phyloP scores from a whole-genome alignment of 2,329 filamentous ascomycete genomes.

The Cryphonectria nitschkei region DNA sequence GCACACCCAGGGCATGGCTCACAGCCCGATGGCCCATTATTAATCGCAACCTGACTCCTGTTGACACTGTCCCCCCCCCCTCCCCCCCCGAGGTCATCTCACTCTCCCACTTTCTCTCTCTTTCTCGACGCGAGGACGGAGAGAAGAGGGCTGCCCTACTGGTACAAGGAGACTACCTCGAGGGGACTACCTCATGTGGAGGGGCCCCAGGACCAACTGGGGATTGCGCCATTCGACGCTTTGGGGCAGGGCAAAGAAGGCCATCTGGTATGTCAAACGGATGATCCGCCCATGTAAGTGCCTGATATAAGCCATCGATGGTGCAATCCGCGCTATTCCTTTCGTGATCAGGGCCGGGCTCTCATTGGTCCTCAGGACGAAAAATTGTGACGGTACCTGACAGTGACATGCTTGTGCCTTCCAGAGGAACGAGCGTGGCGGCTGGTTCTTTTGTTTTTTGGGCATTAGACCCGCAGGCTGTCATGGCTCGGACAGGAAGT shows the following conservation, averaged over 20 bases:
- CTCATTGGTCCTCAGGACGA: conserved; percentile 21
- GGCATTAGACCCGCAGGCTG: conserved; percentile 17
- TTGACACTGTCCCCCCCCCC: neutral
- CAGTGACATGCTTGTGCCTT: conserved; percentile 20
- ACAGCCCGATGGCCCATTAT: conserved; percentile 6
- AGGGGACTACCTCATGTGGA: conserved; percentile 15
- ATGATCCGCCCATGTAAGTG: neutral
- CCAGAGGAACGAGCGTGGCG: conserved; percentile 21
- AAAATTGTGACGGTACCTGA: conserved; percentile 29
- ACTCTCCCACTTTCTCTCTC: neutral
- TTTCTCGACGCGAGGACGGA: neutral
- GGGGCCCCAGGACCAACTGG: conserved; percentile 13
- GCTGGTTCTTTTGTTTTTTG: conserved; percentile 12
- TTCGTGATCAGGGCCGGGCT: conserved; percentile 46
- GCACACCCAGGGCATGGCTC: neutral
- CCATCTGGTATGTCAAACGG: conserved; percentile 22
- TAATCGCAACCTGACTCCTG: conserved; percentile 3
- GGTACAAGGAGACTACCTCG: conserved; percentile 9
- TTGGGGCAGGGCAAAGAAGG: conserved; percentile 20
- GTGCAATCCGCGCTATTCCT: conserved; percentile 58
- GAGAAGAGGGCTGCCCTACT: neutral
- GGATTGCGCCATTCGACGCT: conserved; percentile 39
- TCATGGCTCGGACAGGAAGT: conserved; percentile 12
- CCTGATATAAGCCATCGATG: conserved; percentile 40
- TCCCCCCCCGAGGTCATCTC: neutral